Evolutionary conservation across 805 yeast genomes (phyloP), one percentile per base, ranked within the genome.

Genomic region (Brettanomyces anomalus): DNA sequence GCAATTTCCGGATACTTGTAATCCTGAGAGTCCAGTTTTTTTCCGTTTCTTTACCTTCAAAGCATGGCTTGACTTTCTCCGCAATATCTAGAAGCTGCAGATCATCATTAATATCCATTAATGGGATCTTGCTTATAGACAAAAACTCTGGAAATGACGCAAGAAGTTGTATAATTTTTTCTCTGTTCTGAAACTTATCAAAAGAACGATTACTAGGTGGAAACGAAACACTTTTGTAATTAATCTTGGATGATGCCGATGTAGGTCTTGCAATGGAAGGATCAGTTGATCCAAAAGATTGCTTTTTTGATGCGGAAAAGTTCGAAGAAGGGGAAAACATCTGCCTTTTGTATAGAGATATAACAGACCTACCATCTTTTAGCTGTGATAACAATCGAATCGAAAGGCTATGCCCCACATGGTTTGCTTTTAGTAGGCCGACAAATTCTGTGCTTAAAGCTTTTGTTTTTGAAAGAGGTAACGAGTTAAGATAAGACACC

Each of bases 1-100:
- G 70, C 30, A 87, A 54, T 39, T 68, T 70, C 1, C 72, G 53
- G 3, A 87, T 72, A 40, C 66, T 66, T 41, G 72, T 70, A 52
- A 89, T 96, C 54, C 98, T 71, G 0, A 54, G 51, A 18, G 67
- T 62, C 98, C 98, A 93, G 57, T 93, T 93, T 45, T 72, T 71
- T 55, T 93, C 98, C 0, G 95, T 83, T 58, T 93, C 98, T 53
- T 81, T 69, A 4, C 81, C 83, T 7, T 69, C 73, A 52, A 90
- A 88, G 19, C 57, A 49, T 0, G 58, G 46, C 7, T 46, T 30
- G 60, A 65, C 11, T 15, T 15, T 10, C 4, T 19, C 28, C 16
- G 21, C n/a, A 18, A 15, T 14, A 13, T 39, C 36, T 28, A 31
- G 13, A 21, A 39, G 17, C n/a, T 31, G 41, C n/a, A 11, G 8